Conservation (phyloP, 495 filamentous ascomycete species). For the Margaritispora aquatica region DNA sequence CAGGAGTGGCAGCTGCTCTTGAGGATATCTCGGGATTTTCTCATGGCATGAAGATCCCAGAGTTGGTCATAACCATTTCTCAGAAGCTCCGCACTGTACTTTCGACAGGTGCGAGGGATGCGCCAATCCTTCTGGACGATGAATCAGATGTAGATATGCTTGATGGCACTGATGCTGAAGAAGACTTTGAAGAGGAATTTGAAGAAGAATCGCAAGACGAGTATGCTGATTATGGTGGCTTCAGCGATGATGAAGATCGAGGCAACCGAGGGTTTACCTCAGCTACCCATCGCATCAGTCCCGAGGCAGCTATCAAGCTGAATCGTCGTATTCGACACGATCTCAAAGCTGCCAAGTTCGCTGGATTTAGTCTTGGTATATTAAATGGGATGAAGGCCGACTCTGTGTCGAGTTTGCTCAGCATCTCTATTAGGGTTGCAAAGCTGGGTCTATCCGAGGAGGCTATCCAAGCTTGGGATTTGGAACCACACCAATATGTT, state of each 20-base stretch:
- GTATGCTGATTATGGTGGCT: constrained; percentile 23
- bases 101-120: constrained; percentile 28
- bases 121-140: constrained; percentile 25
- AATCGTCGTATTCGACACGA: constrained; percentile 51
- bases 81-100: constrained; percentile 22
- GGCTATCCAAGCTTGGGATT: constrained; percentile 69
- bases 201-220: constrained; percentile 22
- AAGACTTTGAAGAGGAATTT: too few species aligned
- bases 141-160: constrained; percentile 27
- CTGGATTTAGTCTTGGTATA: constrained; percentile 72
- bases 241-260: constrained; percentile 19
- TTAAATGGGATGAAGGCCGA: constrained; percentile 41
- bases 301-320: constrained; percentile 4
- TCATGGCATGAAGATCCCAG: constrained; percentile 9
- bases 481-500: constrained; percentile 62
- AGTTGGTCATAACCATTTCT: constrained; percentile 16
- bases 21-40: constrained; percentile 15
- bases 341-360: constrained; percentile 50
- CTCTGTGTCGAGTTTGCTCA: constrained; percentile 41
- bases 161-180: constrained; percentile 25
- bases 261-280: not conserved
- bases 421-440: constrained; percentile 58
- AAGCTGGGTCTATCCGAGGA: constrained; percentile 74
- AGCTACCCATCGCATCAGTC: not conserved
- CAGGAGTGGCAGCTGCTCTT: constrained; percentile 22